phyloP scores from a whole-genome alignment of 331 rosid genomes.

The Rosa hybrid region DNA sequence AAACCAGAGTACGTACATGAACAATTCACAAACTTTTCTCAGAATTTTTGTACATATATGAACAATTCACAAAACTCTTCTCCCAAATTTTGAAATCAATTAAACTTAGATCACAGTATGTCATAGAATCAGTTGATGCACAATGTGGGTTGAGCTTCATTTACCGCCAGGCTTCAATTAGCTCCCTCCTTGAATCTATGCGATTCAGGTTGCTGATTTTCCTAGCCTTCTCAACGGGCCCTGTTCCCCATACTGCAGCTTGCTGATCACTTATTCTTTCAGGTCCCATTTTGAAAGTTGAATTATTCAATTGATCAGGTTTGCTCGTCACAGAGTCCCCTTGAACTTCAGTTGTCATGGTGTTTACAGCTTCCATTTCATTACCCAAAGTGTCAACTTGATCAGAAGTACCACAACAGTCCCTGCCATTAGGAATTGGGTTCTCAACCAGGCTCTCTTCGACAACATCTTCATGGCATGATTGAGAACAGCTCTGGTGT shows the following conservation, averaged over 20 bases:
- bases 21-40: too few species aligned
- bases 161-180: slow-evolving; percentile 68
- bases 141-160: slow-evolving; percentile 19
- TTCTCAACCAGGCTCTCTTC: slow-evolving; percentile 45
- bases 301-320: slow-evolving; percentile 45
- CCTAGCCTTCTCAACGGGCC: slow-evolving; percentile 42
- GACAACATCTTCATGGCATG: slow-evolving; percentile 37
- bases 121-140: slow-evolving; percentile 34
- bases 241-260: slow-evolving; percentile 26
- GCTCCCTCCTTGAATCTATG: slow-evolving; percentile 51
- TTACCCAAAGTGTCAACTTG: not conserved
- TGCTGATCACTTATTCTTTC: slow-evolving; percentile 43
- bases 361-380: slow-evolving; percentile 1
- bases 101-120: slow-evolving; percentile 34
- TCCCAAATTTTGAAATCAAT: slow-evolving; percentile 31
- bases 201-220: slow-evolving; percentile 48
- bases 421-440: slow-evolving; percentile 25
- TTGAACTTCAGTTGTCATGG: slow-evolving; percentile 15
- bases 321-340: slow-evolving; percentile 40
- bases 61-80: slow-evolving; percentile 45
- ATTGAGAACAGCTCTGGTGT: slow-evolving; percentile 43
- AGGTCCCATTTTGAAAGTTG: slow-evolving; percentile 45
- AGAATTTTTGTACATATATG: slow-evolving; percentile 13
- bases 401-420: slow-evolving; percentile 45
- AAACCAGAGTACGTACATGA: slow-evolving; percentile 13